Conservation (phyloP, 176 grass and related monocot genomes). For the Hyparrhenia diplandra region DNA sequence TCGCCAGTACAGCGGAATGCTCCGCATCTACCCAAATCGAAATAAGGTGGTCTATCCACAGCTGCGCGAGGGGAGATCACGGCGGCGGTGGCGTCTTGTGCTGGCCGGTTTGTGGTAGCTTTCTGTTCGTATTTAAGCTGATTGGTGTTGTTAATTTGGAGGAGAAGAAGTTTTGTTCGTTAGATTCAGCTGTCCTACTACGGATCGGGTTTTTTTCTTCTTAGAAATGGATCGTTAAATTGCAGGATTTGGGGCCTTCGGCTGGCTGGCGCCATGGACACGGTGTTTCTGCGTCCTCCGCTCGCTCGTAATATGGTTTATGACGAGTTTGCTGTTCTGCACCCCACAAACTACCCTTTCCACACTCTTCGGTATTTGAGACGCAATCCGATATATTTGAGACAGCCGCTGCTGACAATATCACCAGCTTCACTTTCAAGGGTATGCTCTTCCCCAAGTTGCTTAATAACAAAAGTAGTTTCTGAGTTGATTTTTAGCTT, state of each 20-base stretch:
- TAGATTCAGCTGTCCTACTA: neutral
- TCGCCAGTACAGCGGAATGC: neutral
- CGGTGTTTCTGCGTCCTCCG: conserved; percentile 4
- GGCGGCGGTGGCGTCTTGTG: conserved; percentile 2
- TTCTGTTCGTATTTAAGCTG: neutral
- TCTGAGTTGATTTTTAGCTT: no score
- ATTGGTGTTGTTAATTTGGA: neutral
- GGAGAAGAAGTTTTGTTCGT: neutral
- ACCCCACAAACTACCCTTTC: neutral
- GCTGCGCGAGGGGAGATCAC: neutral
- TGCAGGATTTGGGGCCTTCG: conserved; percentile 17
- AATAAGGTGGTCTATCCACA: neutral
- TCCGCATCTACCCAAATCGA: conserved; percentile 18
- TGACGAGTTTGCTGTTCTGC: conserved; percentile 15
- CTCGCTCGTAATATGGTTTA: neutral
- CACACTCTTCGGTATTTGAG: neutral
- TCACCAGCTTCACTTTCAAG: neutral
- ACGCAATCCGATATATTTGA: neutral
- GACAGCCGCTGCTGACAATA: neutral
- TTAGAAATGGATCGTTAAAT: neutral
- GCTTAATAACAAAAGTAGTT: no score
- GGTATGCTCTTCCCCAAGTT: conserved; percentile 45
- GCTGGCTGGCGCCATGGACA: conserved; percentile 15
- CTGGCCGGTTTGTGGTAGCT: neutral
- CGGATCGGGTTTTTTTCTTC: neutral